phyloP scores from a whole-genome alignment of 2,329 filamentous ascomycete species.

The Clarireedia homoeocarpa region DNA sequence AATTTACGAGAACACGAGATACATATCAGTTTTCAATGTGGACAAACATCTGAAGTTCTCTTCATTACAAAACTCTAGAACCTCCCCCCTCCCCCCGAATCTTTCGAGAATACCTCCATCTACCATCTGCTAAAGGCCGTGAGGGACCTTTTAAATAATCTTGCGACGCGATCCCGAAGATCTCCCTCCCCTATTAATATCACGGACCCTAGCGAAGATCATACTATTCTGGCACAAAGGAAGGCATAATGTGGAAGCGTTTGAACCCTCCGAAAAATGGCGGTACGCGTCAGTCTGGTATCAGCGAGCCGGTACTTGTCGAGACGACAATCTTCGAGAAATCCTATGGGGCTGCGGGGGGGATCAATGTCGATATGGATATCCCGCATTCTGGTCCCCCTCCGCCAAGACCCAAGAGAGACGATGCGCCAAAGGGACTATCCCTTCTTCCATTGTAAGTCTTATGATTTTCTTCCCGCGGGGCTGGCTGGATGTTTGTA shows the following conservation, averaged over 20 bases:
- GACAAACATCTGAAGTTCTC: neutral
- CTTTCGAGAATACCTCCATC: neutral
- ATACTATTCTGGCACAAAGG: conserved; percentile 13
- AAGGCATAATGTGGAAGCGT: conserved; percentile 46
- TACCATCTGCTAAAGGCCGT: neutral
- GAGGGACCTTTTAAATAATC: neutral
- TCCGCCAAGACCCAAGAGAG: conserved; percentile 21
- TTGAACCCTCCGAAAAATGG: conserved; percentile 31
- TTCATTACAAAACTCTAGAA: conserved; percentile 1
- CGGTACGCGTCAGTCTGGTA: conserved; percentile 30
- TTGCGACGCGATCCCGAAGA: neutral
- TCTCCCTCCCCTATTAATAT: neutral
- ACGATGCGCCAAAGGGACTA: conserved; percentile 15
- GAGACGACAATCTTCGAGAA: conserved; percentile 39
- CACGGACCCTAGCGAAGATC: conserved; percentile 15
- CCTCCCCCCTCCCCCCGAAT: neutral
- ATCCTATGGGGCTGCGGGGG: conserved; percentile 32
- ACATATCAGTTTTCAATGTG: neutral
- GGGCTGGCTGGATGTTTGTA: neutral
- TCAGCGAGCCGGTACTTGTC: conserved; percentile 37
- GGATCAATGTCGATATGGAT: conserved; percentile 24
- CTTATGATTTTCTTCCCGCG: neutral
- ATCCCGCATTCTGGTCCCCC: conserved; percentile 16
- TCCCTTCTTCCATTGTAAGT: conserved; percentile 21
- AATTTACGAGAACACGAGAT: conserved; percentile 10